Conservation (phyloP, 2,329 filamentous ascomycete species). For the Xylariaceae sp. region DNA sequence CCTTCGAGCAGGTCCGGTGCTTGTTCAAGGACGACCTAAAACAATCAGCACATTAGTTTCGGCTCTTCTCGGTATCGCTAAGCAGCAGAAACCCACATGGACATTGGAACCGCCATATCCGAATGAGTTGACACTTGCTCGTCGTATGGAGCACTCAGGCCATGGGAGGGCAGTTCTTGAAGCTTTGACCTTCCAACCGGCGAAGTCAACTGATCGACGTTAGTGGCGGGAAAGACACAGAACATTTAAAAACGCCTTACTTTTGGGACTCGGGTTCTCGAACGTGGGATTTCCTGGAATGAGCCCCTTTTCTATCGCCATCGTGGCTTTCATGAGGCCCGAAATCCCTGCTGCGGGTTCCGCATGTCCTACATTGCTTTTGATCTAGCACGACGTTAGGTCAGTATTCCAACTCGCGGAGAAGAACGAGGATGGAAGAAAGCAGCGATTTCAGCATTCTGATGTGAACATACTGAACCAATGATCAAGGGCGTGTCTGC, state of each 20-base stretch:
- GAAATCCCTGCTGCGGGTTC: conserved; percentile 40
- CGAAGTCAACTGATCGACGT: conserved; percentile 27
- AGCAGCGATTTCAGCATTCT: no score
- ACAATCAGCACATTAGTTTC: no score
- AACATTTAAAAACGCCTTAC: not conserved
- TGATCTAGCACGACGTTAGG: no score
- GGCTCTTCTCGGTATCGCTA: conserved; percentile 28
- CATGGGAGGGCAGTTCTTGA: conserved; percentile 29
- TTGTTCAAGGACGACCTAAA: no score
- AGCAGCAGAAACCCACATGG: conserved; percentile 39
- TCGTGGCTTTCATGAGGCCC: conserved; percentile 40
- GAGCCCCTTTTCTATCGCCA: conserved; percentile 39
- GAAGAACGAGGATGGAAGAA: no score
- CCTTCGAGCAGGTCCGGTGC: no score
- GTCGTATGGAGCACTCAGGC: conserved; percentile 29
- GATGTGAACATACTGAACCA: no score
- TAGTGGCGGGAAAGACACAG: not conserved
- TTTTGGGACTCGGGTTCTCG: conserved; percentile 23
- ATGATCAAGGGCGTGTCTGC: conserved; percentile 28
- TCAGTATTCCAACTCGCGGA: no score
- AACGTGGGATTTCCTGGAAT: conserved; percentile 38
- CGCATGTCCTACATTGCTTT: conserved; percentile 38
- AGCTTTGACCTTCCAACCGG: conserved; percentile 20
- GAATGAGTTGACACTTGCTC: conserved; percentile 43
- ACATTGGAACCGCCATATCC: conserved; percentile 46